These are phyloP conservation scores for Filosporella fistucella DNA, from an alignment of 495 filamentous ascomycete genomes.

Conservation along the genomic window DNA sequence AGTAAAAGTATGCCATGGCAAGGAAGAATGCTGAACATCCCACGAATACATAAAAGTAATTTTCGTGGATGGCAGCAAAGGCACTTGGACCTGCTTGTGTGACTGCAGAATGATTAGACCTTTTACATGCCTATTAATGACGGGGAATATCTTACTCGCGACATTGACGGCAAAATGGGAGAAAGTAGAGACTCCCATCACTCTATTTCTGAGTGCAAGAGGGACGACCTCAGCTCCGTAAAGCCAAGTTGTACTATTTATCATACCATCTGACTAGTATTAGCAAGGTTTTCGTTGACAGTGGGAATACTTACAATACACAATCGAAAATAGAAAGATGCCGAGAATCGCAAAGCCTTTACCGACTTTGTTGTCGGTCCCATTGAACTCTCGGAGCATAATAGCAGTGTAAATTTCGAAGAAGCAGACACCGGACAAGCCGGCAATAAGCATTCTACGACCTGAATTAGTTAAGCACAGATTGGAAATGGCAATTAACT, in stretches of 20 bases:
- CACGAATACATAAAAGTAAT: slow-evolving; percentile 59
- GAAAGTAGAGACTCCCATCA: slow-evolving; percentile 55
- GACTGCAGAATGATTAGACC: slow-evolving; percentile 24
- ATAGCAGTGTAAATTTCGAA: slow-evolving; percentile 56
- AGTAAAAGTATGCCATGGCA: slow-evolving; percentile 46
- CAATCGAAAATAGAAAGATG: slow-evolving; percentile 54
- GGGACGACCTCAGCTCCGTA: slow-evolving; percentile 58
- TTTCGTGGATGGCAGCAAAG: slow-evolving; percentile 53
- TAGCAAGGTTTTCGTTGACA: too few relatives aligned
- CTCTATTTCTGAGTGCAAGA: slow-evolving; percentile 50
- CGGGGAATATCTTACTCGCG: slow-evolving; percentile 30
- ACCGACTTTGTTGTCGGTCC: slow-evolving; percentile 47
- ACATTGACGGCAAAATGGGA: slow-evolving; percentile 58
- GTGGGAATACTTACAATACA: slow-evolving; percentile 41
- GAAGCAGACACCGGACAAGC: slow-evolving; percentile 42
- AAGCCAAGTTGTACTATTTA: slow-evolving; percentile 57
- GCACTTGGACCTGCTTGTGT: slow-evolving; percentile 56
- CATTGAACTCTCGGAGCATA: slow-evolving; percentile 52
- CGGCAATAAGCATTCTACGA: slow-evolving; percentile 47
- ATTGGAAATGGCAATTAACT: slow-evolving; percentile 5
- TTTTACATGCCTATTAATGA: not conserved
- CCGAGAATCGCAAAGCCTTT: slow-evolving; percentile 59
- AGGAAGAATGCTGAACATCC: slow-evolving; percentile 47
- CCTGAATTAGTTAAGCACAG: slow-evolving; percentile 1
- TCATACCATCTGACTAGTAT: slow-evolving; percentile 54